A percentile compares a stretch with the other conserved stretches of the same genome.
Evolutionary conservation across 495 filamentous ascomycete genomes (phyloP).

Genomic region (Hypoxylon subgilvum): DNA sequence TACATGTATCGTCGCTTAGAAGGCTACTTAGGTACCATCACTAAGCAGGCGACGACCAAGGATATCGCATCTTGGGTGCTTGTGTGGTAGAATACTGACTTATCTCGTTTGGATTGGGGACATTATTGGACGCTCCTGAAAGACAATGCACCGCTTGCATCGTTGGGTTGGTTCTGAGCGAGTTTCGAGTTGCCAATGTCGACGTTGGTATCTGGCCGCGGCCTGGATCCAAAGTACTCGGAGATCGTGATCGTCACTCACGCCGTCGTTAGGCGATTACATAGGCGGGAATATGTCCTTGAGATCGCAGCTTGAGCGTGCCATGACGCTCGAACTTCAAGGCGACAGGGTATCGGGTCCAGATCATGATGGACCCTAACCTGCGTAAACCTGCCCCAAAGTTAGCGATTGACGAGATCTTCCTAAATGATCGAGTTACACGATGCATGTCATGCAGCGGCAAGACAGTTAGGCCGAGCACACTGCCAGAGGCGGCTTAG

Average conservation of each 20-base stretch:
- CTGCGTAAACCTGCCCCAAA: not conserved
- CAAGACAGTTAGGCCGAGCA: conserved; percentile 1
- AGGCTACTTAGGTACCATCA: not conserved
- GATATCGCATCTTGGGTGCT: not conserved
- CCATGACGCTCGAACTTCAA: not conserved
- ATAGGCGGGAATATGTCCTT: conserved; percentile 7
- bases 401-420: conserved; percentile 6
- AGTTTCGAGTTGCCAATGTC: not conserved
- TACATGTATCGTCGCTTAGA: conserved; percentile 16
- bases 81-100: not conserved
- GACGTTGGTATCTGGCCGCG: not conserved
- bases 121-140: too few species aligned
- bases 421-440: not conserved
- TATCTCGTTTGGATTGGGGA: too few species aligned
- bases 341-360: not conserved
- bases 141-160: too few species aligned
- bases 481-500: conserved; percentile 12
- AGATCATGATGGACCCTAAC: conserved; percentile 1
- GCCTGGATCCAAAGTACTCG: not conserved
- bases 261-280: not conserved
- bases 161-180: too few species aligned
- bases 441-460: conserved; percentile 10
- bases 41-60: not conserved
- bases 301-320: conserved; percentile 1
- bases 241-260: conserved; percentile 13